These are phyloP conservation scores for Acrocalymma vagum DNA, from an alignment of 2,329 filamentous ascomycete genomes.

Conservation along the genomic window DNA sequence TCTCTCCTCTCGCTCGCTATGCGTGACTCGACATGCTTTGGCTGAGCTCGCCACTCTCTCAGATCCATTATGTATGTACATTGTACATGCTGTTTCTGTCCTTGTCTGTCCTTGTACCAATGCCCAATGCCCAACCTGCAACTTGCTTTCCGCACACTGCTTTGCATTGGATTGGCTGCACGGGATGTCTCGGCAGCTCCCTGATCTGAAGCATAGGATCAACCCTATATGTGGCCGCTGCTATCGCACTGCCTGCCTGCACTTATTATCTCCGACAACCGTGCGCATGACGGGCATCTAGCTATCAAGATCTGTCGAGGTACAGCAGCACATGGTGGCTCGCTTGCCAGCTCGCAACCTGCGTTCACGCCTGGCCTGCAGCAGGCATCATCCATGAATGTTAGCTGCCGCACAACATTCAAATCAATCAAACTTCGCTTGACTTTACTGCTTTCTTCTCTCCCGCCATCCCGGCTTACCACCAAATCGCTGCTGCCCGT, in stretches of 20 bases:
- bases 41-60: not conserved
- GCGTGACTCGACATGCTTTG: conserved; percentile 6
- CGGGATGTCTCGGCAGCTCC: too few species aligned
- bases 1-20: conserved; percentile 4
- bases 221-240: not conserved
- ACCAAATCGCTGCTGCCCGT: conserved; percentile 14
- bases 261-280: conserved; percentile 7
- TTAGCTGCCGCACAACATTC: conserved; percentile 14
- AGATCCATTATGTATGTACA: not conserved
- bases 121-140: too few species aligned
- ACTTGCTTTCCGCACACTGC: too few species aligned
- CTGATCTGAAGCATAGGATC: not conserved
- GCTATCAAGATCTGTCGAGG: conserved; percentile 1
- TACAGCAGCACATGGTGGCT: conserved; percentile 2
- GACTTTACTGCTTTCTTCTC: conserved; percentile 17
- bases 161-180: too few species aligned
- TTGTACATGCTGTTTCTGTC: too few species aligned
- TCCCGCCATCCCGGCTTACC: conserved; percentile 9
- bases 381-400: conserved; percentile 27
- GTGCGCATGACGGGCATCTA: conserved; percentile 9
- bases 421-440: conserved; percentile 18
- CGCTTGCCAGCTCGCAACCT: conserved; percentile 13
- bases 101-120: too few species aligned
- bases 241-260: not conserved
- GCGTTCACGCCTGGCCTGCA: conserved; percentile 13